A percentile compares a stretch with the other conserved stretches of the same genome.
Conservation (phyloP, 208 protist genomes). For the Leptomonas seymouri region DNA sequence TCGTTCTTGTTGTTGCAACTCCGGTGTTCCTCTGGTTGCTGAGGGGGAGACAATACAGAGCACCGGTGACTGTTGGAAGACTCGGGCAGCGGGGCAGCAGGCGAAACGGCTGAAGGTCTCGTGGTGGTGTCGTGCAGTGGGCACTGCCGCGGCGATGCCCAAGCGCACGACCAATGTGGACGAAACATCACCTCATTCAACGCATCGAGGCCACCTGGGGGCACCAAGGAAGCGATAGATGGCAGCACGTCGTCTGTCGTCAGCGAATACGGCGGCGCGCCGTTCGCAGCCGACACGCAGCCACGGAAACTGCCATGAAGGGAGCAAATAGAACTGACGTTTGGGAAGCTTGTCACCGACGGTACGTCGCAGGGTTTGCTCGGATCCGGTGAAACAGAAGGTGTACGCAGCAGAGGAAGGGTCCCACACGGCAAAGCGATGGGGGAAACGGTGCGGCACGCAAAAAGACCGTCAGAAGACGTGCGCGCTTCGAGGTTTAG, state of each 20-base stretch:
- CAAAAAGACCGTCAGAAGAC: neutral
- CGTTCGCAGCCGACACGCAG: neutral
- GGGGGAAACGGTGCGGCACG: neutral
- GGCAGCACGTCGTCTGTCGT: neutral
- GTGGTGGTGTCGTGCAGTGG: neutral
- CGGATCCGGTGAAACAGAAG: conserved; percentile 11
- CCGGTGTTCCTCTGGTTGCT: neutral
- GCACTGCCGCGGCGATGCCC: neutral
- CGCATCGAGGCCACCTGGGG: neutral
- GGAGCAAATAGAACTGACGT: neutral
- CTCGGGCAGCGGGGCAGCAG: neutral
- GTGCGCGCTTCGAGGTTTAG: neutral
- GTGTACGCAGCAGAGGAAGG: neutral
- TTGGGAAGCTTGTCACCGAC: neutral
- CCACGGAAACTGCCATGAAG: neutral
- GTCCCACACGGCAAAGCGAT: neutral
- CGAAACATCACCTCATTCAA: neutral
- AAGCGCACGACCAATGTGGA: conserved; percentile 2
- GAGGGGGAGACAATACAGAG: neutral
- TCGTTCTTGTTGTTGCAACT: neutral
- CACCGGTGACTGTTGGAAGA: neutral
- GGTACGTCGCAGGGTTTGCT: neutral
- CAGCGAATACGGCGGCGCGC: neutral
- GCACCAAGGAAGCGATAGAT: conserved; percentile 14
- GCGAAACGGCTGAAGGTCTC: neutral